These are phyloP conservation scores for Fistulinella cinereoalba DNA, from an alignment of 1,284 basidiomycete genomes.

Conservation along the genomic window DNA sequence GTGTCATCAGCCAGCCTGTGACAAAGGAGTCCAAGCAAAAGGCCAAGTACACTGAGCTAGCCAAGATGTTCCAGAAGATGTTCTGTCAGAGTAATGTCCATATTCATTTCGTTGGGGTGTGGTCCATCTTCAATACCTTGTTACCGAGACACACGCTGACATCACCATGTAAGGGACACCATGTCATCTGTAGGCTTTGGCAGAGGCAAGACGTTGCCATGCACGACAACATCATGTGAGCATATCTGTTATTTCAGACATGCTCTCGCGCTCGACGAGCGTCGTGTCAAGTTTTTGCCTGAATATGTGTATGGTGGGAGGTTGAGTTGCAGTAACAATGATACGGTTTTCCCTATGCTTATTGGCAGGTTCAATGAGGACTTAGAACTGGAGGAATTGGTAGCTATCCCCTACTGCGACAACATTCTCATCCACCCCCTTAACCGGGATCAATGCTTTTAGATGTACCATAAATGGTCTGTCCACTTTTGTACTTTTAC, in stretches of 20 bases:
- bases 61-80: constrained; percentile 24
- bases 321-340: constrained; percentile 8
- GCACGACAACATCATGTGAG: constrained; percentile 24
- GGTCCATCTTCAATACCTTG: constrained; percentile 21
- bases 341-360: too few species aligned
- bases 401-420: too few species aligned
- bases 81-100: constrained; percentile 26
- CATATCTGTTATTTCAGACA: constrained; percentile 34
- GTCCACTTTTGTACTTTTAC: too few species aligned
- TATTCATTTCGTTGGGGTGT: constrained; percentile 40
- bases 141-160: not conserved
- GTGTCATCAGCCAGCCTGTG: constrained; percentile 11
- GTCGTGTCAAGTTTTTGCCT: constrained; percentile 41
- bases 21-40: constrained; percentile 14
- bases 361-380: too few species aligned
- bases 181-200: constrained; percentile 38
- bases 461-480: too few species aligned
- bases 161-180: constrained; percentile 25
- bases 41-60: constrained; percentile 11
- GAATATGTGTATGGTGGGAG: constrained; percentile 35
- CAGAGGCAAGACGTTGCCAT: constrained; percentile 27
- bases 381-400: too few species aligned
- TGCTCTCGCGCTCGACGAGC: constrained; percentile 37
- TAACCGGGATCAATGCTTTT: too few species aligned
- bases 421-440: too few species aligned